Evolutionary conservation across 1,284 basidiomycete genomes (phyloP).

Genomic region (Trichosporon inkin): DNA sequence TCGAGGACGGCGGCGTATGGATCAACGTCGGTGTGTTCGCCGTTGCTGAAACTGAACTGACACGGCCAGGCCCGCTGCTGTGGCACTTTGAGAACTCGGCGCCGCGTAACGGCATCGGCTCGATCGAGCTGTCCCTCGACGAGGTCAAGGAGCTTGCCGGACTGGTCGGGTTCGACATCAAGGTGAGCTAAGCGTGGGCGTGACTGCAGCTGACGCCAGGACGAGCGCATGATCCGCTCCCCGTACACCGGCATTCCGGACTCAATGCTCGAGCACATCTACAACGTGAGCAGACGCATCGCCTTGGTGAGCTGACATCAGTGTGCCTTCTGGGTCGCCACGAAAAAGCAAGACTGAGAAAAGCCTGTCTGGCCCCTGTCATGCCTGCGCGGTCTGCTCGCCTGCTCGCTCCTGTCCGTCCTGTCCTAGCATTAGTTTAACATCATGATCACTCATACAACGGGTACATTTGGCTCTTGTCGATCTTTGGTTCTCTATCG

Average conservation of each 20-base stretch:
- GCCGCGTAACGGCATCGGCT: conserved; percentile 60
- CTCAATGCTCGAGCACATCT: conserved; percentile 83
- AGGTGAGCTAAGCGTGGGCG: conserved; percentile 55
- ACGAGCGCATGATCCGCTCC: conserved; percentile 72
- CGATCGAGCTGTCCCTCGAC: conserved; percentile 81
- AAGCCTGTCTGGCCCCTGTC: not conserved
- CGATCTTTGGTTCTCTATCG: too few relatives aligned
- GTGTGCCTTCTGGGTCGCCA: conserved; percentile 78
- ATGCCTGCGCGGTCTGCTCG: too few relatives aligned
- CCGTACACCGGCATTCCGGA: conserved; percentile 81
- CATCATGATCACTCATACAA: too few relatives aligned
- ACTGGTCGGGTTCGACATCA: conserved; percentile 76
- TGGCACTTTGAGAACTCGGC: conserved; percentile 90
- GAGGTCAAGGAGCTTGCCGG: conserved; percentile 75
- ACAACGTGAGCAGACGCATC: conserved; percentile 58
- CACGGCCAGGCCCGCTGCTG: conserved; percentile 67
- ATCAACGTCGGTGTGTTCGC: conserved; percentile 67
- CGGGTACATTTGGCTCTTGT: too few relatives aligned
- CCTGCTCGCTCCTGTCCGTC: too few relatives aligned
- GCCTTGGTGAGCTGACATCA: conserved; percentile 17
- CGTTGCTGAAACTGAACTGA: not conserved
- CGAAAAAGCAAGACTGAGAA: conserved; percentile 50
- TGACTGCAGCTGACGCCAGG: conserved; percentile 53
- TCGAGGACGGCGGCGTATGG: conserved; percentile 81
- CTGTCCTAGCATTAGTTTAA: too few relatives aligned